These are phyloP conservation scores for Arthroderma sp. DNA, from an alignment of 2,329 filamentous ascomycete genomes.

Conservation along the genomic window DNA sequence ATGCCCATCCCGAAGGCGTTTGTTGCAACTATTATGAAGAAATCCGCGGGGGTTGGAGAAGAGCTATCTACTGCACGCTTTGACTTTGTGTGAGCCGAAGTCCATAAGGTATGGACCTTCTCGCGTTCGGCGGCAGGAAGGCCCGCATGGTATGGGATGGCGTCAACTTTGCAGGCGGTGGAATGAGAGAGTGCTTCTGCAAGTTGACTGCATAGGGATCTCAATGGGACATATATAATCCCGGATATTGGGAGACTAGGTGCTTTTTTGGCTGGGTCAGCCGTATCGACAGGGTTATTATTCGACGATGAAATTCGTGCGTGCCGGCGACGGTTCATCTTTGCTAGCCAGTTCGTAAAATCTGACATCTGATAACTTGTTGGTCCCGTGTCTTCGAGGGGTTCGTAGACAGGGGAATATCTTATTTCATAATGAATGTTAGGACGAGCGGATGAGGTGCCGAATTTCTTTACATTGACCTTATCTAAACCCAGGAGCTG, in stretches of 20 bases:
- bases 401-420: conserved; percentile 32
- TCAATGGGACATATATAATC: conserved; percentile 35
- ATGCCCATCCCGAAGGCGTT: conserved; percentile 98
- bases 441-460: conserved; percentile 67
- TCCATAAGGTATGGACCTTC: conserved; percentile 39
- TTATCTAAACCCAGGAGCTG: conserved; percentile 55
- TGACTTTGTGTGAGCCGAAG: conserved; percentile 8
- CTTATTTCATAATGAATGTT: conserved; percentile 87
- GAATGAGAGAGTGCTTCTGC: conserved; percentile 21
- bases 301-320: conserved; percentile 49
- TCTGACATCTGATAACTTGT: conserved; percentile 55
- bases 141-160: conserved; percentile 40
- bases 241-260: conserved; percentile 28
- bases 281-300: conserved; percentile 38
- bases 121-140: conserved; percentile 58
- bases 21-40: conserved; percentile 87
- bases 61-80: conserved; percentile 2
- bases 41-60: conserved; percentile 40
- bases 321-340: conserved; percentile 58
- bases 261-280: neutral
- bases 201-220: conserved; percentile 28
- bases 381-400: conserved; percentile 17
- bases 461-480: conserved; percentile 56
- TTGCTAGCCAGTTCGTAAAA: conserved; percentile 62
- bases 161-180: conserved; percentile 21